Evolutionary conservation across 1,284 basidiomycete genomes (phyloP).

Genomic region (Exsudoporus floridanus): DNA sequence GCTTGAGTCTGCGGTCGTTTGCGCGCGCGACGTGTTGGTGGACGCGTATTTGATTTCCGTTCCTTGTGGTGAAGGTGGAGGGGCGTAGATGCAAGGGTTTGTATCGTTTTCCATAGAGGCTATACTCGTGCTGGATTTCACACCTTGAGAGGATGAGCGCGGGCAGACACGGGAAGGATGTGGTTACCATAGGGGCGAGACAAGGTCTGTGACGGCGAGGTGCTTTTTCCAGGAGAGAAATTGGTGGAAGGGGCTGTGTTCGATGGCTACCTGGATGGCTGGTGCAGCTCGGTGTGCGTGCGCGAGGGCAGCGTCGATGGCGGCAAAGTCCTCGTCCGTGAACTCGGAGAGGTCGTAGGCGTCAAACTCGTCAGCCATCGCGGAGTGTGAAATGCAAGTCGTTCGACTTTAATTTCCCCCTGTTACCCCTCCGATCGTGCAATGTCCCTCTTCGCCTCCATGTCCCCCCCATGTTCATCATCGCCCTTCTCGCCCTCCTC

Average conservation of each 20-base stretch:
- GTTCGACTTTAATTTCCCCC: conserved; percentile 8
- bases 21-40: conserved; percentile 53
- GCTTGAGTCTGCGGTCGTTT: conserved; percentile 59
- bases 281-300: conserved; percentile 6
- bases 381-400: conserved; percentile 19
- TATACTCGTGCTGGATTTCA: conserved; percentile 78
- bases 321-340: conserved; percentile 54
- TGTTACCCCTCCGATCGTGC: background rate
- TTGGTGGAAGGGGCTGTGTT: conserved; percentile 33
- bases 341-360: conserved; percentile 56
- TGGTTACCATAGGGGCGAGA: conserved; percentile 50
- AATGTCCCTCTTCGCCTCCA: background rate
- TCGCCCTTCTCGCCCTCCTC: conserved; percentile 6
- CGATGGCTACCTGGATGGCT: conserved; percentile 13
- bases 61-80: conserved; percentile 53
- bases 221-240: conserved; percentile 40
- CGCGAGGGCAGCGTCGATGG: conserved; percentile 43
- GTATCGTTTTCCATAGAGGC: conserved; percentile 58
- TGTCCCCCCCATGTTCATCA: background rate
- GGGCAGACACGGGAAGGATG: no score
- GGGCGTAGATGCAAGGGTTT: conserved; percentile 58
- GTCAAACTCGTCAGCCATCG: conserved; percentile 45
- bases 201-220: conserved; percentile 54
- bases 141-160: conserved; percentile 49
- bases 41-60: conserved; percentile 68